phyloP scores from a whole-genome alignment of 352 stramenopile genomes.

The Stephanocyclus meneghinianus region DNA sequence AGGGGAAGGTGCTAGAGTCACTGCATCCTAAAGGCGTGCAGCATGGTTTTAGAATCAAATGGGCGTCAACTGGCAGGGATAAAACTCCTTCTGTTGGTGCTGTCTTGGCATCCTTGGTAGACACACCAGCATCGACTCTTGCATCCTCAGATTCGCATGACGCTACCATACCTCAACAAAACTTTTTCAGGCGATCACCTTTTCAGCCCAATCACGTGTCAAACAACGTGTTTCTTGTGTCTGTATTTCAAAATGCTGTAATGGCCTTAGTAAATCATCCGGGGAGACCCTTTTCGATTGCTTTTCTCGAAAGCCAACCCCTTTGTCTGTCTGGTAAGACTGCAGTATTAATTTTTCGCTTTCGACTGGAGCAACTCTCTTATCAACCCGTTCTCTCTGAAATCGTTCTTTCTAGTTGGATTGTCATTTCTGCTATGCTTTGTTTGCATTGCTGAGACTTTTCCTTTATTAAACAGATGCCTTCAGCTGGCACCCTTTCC shows the following conservation, averaged over 20 bases:
- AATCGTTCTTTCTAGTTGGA: slow-evolving; percentile 12
- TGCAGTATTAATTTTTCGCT: slow-evolving; percentile 1
- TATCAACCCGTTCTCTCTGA: not conserved
- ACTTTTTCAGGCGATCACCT: slow-evolving; percentile 43
- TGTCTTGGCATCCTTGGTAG: slow-evolving; percentile 27
- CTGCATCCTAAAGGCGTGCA: slow-evolving; percentile 1
- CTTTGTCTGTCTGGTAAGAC: slow-evolving; percentile 48
- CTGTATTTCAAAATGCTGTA: slow-evolving; percentile 64
- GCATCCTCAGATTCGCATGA: slow-evolving; percentile 4
- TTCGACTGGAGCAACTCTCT: not conserved
- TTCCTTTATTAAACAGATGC: slow-evolving; percentile 51
- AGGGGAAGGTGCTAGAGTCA: slow-evolving; percentile 38
- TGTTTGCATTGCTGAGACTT: slow-evolving; percentile 42
- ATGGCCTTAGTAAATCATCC: slow-evolving; percentile 59
- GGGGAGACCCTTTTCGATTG: slow-evolving; percentile 57
- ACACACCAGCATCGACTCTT: slow-evolving; percentile 15
- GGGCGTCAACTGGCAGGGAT: not conserved
- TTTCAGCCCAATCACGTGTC: slow-evolving; percentile 69
- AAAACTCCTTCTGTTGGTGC: slow-evolving; percentile 26
- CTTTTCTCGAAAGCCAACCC: slow-evolving; percentile 56
- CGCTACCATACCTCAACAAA: slow-evolving; percentile 2
- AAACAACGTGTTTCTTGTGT: slow-evolving; percentile 69
- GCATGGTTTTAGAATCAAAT: slow-evolving; percentile 30
- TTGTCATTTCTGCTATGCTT: slow-evolving; percentile 40
- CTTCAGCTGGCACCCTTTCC: slow-evolving; percentile 53